Conservation (phyloP, 768 basidiomycete genomes). For the Kwoniella pini region DNA sequence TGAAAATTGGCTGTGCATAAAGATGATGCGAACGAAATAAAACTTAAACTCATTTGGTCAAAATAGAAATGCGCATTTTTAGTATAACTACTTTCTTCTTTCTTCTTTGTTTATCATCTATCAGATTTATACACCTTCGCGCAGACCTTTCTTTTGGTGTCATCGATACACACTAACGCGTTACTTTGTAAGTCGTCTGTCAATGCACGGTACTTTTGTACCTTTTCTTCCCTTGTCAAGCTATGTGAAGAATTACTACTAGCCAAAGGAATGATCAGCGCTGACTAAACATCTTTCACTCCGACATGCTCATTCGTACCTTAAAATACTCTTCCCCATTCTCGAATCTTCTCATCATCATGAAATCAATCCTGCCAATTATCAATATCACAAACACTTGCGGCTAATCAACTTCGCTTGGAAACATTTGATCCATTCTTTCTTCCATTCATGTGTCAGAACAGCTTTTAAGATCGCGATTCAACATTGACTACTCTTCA, state of each 20-base stretch:
- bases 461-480: constrained; percentile 6
- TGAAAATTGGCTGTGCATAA: background rate
- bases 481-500: background rate
- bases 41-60: background rate
- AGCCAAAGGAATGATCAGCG: background rate
- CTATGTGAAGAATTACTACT: background rate
- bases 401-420: background rate
- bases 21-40: background rate
- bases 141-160: too few relatives aligned
- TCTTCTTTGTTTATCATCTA: too few relatives aligned
- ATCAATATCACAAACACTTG: too few relatives aligned
- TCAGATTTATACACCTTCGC: too few relatives aligned
- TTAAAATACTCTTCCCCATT: background rate
- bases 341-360: background rate
- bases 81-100: too few relatives aligned
- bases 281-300: background rate
- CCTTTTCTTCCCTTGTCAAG: constrained; percentile 4
- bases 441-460: background rate
- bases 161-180: too few relatives aligned
- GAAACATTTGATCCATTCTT: background rate
- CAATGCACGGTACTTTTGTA: background rate
- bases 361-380: background rate
- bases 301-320: background rate
- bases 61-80: background rate
- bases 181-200: background rate